Evolutionary conservation across 495 filamentous ascomycete genomes (phyloP), one percentile per base, ranked within the genome.

Genomic region (Delitschia confertaspora): DNA sequence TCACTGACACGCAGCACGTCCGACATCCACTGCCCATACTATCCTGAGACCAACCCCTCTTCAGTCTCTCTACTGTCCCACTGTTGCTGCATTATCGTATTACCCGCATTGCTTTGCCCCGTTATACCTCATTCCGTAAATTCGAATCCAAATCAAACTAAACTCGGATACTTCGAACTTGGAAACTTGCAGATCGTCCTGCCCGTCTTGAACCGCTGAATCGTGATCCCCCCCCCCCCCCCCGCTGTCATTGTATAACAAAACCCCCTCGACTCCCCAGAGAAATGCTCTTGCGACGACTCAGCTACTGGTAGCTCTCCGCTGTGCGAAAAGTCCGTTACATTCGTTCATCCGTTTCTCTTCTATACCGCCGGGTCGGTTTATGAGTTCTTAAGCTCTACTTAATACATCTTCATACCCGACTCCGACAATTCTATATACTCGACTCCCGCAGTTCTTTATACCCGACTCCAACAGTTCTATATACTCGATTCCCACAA

Each of bases 241-340:
- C 36, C 42, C 43, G n/a, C n/a, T n/a, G n/a, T n/a, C n/a, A n/a
- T 26, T 30, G 38, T 44, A 51, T 48, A 51, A 38, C 47, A 51
- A 56, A 50, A 47, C 47, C 47, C 53, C 13, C 20, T 7, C 18
- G 13, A n/a, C 19, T 6, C n/a, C 36, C 35, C 18, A 38, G 20
- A 11, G 29, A 44, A 42, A 51, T 51, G 53, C 47, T 36, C 36
- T 33, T 38, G 38, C 39, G 42, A 37, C 43, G 49, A n/a, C n/a
- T n/a, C 48, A 42, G 46, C 51, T 51, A 44, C 53, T 45, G 53
- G 53, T 56, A 56, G 53, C 53, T 56, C 53, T n/a, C n/a, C n/a
- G 47, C 47, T 55, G 51, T 42, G 53, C 53, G 47, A 51, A 34
- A 26, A n/a, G 25, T 29, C n/a, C 26, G 13, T 29, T 17, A 38